Evolutionary conservation across 2,329 filamentous ascomycete genomes (phyloP).

Genomic region (Penicillium nordicum): DNA sequence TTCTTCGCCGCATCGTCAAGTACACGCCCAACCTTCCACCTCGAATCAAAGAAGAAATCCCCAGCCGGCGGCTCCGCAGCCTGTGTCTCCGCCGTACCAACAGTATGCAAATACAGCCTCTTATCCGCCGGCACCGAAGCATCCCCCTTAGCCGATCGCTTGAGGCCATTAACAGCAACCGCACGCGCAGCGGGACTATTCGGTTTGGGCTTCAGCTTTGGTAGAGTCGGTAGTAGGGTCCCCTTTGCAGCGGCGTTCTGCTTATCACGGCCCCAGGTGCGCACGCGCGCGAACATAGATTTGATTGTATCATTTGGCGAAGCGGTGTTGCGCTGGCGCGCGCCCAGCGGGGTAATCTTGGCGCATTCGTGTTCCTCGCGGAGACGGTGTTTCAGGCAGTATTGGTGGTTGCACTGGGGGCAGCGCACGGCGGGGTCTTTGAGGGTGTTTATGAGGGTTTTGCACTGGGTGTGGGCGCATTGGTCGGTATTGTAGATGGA

Average conservation of each 20-base stretch:
- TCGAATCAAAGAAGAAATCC: slow-evolving; percentile 73
- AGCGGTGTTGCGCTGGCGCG: slow-evolving; percentile 41
- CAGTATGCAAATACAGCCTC: slow-evolving; percentile 84
- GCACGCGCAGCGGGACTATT: slow-evolving; percentile 58
- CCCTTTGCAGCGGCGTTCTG: slow-evolving; percentile 62
- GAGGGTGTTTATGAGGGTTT: slow-evolving; percentile 52
- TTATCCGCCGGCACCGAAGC: slow-evolving; percentile 75
- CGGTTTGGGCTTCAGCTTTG: slow-evolving; percentile 56
- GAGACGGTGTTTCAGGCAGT: slow-evolving; percentile 52
- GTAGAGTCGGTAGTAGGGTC: slow-evolving; percentile 48
- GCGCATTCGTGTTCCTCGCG: slow-evolving; percentile 76
- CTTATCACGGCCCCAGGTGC: slow-evolving; percentile 76
- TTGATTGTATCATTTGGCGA: slow-evolving; percentile 61
- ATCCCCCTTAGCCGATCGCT: slow-evolving; percentile 87
- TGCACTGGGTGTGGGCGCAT: slow-evolving; percentile 49
- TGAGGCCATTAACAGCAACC: slow-evolving; percentile 71
- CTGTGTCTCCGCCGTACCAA: slow-evolving; percentile 83
- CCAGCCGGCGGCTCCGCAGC: slow-evolving; percentile 78
- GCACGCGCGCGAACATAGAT: slow-evolving; percentile 72
- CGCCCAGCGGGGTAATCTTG: slow-evolving; percentile 63
- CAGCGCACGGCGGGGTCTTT: slow-evolving; percentile 52
- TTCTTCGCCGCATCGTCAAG: slow-evolving; percentile 45
- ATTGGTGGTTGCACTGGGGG: slow-evolving; percentile 47
- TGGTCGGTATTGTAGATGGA: slow-evolving; percentile 55
- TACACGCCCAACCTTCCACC: slow-evolving; percentile 81